Conservation (phyloP, 2,329 filamentous ascomycete genomes). For the Trichophyton simii region DNA sequence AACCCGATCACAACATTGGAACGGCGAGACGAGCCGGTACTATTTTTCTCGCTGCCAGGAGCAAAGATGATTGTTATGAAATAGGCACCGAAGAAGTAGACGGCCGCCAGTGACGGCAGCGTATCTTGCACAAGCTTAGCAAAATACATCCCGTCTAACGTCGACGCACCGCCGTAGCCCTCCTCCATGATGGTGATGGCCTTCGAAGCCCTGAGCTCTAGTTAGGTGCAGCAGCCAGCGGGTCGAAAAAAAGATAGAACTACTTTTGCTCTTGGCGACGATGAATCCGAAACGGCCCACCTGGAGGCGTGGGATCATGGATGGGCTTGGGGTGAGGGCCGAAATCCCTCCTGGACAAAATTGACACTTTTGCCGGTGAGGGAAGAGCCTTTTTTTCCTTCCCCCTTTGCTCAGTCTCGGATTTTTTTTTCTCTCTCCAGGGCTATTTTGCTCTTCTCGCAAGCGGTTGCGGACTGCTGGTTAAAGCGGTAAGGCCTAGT, state of each 20-base stretch:
- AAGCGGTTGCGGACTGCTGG: neutral
- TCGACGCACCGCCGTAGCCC: neutral
- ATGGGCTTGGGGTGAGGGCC: neutral
- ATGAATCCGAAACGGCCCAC: constrained; percentile 3
- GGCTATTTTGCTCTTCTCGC: neutral
- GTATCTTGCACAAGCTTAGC: neutral
- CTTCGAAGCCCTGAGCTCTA: neutral
- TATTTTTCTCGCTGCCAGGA: neutral
- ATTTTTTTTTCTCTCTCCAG: neutral
- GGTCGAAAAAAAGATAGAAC: neutral
- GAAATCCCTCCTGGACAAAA: neutral
- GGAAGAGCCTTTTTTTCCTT: neutral
- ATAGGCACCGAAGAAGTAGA: constrained; percentile 1
- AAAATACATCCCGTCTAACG: neutral
- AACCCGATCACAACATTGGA: constrained; percentile 34
- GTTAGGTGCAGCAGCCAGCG: neutral
- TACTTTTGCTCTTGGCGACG: neutral
- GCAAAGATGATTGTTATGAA: neutral
- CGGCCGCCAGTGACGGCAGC: neutral
- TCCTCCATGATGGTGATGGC: constrained; percentile 1
- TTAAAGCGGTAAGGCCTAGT: constrained; percentile 1
- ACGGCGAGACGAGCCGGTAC: constrained; percentile 16
- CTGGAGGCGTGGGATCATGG: neutral
- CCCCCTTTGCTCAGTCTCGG: no score
- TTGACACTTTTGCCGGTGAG: neutral